Percentiles rank a stretch among this genome's conserved stretches.
These are phyloP conservation scores for Mortierella sp. DNA, from an alignment of 371 early-diverging fungal genomes.

Conservation along the genomic window DNA sequence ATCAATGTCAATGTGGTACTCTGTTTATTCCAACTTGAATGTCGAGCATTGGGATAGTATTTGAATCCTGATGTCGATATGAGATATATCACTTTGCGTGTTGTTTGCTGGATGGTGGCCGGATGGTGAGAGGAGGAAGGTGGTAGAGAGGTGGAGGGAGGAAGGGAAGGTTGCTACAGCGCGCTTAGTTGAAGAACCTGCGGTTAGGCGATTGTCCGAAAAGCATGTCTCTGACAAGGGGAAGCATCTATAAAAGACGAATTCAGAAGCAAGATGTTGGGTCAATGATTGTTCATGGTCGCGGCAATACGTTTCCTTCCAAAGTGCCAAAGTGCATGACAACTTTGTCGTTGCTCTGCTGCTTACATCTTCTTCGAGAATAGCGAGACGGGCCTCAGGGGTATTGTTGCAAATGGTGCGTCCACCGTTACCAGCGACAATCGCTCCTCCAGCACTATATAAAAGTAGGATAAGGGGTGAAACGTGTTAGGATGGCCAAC, in stretches of 20 bases:
- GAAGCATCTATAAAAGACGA: conserved; percentile 80
- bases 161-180: not conserved
- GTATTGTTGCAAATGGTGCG: conserved; percentile 91
- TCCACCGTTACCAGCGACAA: conserved; percentile 81
- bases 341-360: not conserved
- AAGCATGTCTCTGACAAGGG: conserved; percentile 88
- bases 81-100: not conserved
- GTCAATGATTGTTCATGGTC: not conserved
- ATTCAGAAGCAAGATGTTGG: not conserved
- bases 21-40: not conserved
- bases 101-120: not conserved
- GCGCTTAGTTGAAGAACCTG: conserved; percentile 88
- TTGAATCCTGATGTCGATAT: not conserved
- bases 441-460: conserved; percentile 91
- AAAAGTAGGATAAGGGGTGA: not conserved
- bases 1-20: not conserved
- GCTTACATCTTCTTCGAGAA: conserved; percentile 78
- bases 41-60: not conserved
- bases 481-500: not conserved
- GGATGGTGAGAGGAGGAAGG: not conserved
- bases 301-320: not conserved
- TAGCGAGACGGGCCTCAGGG: conserved; percentile 88
- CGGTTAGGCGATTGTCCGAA: conserved; percentile 93
- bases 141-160: not conserved
- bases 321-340: not conserved